Conservation (phyloP, 208 protist genomes). For the Angomonas deanei region DNA sequence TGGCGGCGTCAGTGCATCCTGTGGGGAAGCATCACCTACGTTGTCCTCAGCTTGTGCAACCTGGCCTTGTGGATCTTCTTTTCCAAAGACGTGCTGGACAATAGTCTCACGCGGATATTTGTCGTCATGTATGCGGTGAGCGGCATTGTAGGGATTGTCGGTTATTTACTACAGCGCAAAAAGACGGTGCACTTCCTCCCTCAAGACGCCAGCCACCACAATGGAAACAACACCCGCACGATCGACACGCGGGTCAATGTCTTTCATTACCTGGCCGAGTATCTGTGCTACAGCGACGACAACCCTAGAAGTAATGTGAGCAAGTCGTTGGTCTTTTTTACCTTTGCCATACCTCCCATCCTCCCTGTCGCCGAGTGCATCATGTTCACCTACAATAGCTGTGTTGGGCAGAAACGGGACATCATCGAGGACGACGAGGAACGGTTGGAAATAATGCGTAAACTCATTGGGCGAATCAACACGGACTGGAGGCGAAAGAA, state of each 20-base stretch:
- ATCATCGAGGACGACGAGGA: background rate
- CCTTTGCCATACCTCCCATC: background rate
- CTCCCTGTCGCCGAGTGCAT: background rate
- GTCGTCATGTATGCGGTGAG: background rate
- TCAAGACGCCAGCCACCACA: background rate
- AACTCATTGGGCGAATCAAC: background rate
- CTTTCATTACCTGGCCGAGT: background rate
- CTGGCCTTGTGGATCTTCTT: background rate
- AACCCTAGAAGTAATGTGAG: background rate
- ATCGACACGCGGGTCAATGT: background rate
- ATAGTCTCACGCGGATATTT: background rate
- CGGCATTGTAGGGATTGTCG: background rate
- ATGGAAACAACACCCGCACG: background rate
- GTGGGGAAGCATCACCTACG: background rate
- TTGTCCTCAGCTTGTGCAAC: constrained; percentile 14
- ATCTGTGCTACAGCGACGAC: background rate
- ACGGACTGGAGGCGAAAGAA: background rate
- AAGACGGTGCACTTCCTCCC: background rate
- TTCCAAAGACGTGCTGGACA: constrained; percentile 2
- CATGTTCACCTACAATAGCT: background rate
- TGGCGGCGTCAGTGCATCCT: constrained; percentile 25
- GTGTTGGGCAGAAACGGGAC: background rate
- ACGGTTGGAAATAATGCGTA: background rate
- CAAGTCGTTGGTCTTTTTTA: background rate
- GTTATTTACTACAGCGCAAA: background rate